These are phyloP conservation scores for Penicillium concentricum DNA, from an alignment of 2,329 filamentous ascomycete species.

Conservation along the genomic window DNA sequence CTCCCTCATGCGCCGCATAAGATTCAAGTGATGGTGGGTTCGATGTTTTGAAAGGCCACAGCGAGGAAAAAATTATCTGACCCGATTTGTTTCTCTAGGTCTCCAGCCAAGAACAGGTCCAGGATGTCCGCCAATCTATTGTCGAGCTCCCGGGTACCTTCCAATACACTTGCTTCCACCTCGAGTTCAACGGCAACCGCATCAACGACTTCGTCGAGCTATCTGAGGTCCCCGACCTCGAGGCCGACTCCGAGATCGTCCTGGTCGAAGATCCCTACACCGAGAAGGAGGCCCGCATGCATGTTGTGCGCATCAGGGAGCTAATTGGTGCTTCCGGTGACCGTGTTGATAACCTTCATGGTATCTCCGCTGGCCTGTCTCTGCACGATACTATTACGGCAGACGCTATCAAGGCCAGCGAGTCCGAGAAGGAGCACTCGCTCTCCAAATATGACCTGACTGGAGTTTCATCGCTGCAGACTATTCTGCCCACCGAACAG, in stretches of 20 bases:
- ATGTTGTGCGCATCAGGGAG: constrained; percentile 85
- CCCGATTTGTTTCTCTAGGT: constrained; percentile 55
- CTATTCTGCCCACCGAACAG: constrained; percentile 66
- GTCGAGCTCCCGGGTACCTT: constrained; percentile 91
- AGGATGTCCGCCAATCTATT: constrained; percentile 94
- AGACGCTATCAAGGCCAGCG: constrained; percentile 45
- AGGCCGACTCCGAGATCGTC: constrained; percentile 71
- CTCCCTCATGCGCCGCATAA: constrained; percentile 76
- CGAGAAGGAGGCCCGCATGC: constrained; percentile 95
- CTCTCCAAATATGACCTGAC: constrained; percentile 76
- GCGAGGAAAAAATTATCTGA: constrained; percentile 22
- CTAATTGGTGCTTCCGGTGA: constrained; percentile 89
- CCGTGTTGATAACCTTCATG: constrained; percentile 81
- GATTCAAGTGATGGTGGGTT: constrained; percentile 79
- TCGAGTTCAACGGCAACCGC: constrained; percentile 82
- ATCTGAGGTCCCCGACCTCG: constrained; percentile 80
- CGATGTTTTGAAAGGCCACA: constrained; percentile 4
- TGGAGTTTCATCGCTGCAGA: constrained; percentile 64
- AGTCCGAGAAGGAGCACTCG: constrained; percentile 50
- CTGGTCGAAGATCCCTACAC: constrained; percentile 95
- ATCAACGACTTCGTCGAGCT: constrained; percentile 96
- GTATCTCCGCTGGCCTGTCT: constrained; percentile 79
- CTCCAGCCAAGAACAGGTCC: constrained; percentile 90
- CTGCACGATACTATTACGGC: constrained; percentile 74
- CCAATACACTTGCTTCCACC: constrained; percentile 98